phyloP scores from a whole-genome alignment of 225 moss, liverwort and hornwort genomes.

The Lunularia cruciata region DNA sequence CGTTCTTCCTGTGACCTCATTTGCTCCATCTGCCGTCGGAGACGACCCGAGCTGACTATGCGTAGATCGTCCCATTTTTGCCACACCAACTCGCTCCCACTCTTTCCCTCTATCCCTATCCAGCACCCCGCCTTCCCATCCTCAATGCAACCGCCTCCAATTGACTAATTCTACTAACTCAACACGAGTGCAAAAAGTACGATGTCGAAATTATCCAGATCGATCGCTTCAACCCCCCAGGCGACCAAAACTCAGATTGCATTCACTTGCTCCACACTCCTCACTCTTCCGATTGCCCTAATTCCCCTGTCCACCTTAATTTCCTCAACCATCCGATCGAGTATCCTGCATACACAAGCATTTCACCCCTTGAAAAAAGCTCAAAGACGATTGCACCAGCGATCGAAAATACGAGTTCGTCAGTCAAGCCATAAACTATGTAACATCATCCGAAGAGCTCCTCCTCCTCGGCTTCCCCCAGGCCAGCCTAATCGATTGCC shows the following conservation, averaged over 20 bases:
- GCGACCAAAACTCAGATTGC: background rate
- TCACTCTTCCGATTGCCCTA: too few relatives aligned
- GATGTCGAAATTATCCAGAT: conserved; percentile 10
- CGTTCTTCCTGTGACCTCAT: conserved; percentile 18
- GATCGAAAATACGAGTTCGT: too few relatives aligned
- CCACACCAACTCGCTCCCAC: background rate
- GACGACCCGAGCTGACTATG: conserved; percentile 21
- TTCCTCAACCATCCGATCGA: too few relatives aligned
- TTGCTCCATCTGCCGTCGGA: conserved; percentile 21
- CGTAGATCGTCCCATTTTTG: conserved; percentile 42
- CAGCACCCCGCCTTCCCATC: conserved; percentile 27
- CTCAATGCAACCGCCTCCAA: conserved; percentile 3
- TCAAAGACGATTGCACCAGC: too few relatives aligned
- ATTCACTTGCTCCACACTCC: too few relatives aligned
- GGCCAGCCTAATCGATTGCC: too few relatives aligned
- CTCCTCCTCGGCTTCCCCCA: too few relatives aligned
- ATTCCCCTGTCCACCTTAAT: too few relatives aligned
- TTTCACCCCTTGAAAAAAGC: too few relatives aligned
- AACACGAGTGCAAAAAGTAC: background rate
- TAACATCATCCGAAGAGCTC: too few relatives aligned
- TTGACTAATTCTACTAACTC: conserved; percentile 1
- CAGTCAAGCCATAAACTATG: too few relatives aligned
- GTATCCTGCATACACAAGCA: too few relatives aligned
- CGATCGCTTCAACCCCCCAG: background rate
- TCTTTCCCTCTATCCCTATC: conserved; percentile 9